Percentiles rank a stretch among this genome's conserved stretches.
Evolutionary conservation across 2,329 filamentous ascomycete species (phyloP).

Genomic region (Arthrobotrys iridis): DNA sequence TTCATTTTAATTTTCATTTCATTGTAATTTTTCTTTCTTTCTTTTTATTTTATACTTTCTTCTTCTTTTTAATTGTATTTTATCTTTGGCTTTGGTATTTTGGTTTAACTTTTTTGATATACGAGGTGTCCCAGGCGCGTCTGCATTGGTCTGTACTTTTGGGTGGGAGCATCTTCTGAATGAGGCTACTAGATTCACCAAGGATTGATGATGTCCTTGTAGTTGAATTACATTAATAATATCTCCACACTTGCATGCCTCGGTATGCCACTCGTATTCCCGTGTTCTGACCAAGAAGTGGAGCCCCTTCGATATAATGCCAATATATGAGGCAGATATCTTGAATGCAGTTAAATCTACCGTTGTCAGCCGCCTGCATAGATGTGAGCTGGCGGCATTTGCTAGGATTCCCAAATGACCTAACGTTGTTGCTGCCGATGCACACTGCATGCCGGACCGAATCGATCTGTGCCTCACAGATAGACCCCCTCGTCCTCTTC

Average conservation of each 20-base stretch:
- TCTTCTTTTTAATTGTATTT: background rate
- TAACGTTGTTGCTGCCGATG: background rate
- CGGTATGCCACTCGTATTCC: background rate
- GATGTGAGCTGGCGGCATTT: background rate
- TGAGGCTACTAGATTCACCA: background rate
- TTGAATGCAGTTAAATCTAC: background rate
- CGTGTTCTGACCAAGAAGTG: background rate
- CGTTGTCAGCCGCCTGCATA: conserved; percentile 40
- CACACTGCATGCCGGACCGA: background rate
- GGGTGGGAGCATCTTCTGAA: background rate
- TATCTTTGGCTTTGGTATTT: background rate
- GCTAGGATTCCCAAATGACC: background rate
- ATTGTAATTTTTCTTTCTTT: background rate
- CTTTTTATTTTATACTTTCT: background rate
- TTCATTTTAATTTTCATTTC: background rate
- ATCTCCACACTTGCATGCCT: conserved; percentile 42
- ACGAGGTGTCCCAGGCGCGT: background rate
- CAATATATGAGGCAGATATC: background rate
- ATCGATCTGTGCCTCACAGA: conserved; percentile 15
- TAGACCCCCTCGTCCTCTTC: conserved; percentile 49
- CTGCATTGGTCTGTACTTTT: background rate
- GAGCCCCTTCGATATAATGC: background rate
- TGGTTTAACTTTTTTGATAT: background rate
- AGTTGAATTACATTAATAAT: conserved; percentile 51
- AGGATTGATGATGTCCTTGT: conserved; percentile 33